Base-by-base conservation (phyloP, 176 grass and related monocot genomes). In the Triticum dicoccoides region DNA sequence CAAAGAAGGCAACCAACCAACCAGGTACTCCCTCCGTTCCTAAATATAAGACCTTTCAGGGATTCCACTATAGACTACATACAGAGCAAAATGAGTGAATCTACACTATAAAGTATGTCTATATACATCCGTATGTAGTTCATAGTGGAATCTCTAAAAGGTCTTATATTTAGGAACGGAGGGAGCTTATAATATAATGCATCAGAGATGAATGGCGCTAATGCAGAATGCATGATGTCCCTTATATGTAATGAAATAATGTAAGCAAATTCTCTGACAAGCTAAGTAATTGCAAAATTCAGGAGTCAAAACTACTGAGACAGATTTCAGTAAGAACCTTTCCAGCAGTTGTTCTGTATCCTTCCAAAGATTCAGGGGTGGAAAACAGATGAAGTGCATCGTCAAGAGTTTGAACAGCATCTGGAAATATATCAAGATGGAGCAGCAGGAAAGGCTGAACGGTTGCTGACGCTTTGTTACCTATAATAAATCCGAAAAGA, bases 371-470 rank as follows among this genome's bases (percentile, higher is more conserved):
- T 88, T 99, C 97, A 3, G 92, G 85, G 74, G 90, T 47, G 74
- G 87, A 92, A 64, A 99, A 99, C 12, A 96, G 73, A 91, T 44
- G 88, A 74, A 99, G 86, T 65, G 97, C 97, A 78, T 96, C 88
- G 12, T 91, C 89, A 35, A 99, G 91, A 10, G 88, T 93, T 24
- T 91, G 89, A 89, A 99, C 86, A 58, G 78, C 51, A 51, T 96
- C 94, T 45, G 94, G 90, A 47, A 96, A 93, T 86, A 99, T 99
- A 78, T 99, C 97, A 78, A 99, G 97, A 87, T 99, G 97, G 56
- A 99, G 90, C 56, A 99, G 89, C 42, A 96, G 87, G 89, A 89
- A 99, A 77, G 97, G 97, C 52, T 99, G 87, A 86, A 96, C 80
- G 14, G 94, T 96, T 56, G 92, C 97, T 4, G 97, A 99, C 4